Conservation (phyloP, 768 basidiomycete genomes). For the Galerina marginata region DNA sequence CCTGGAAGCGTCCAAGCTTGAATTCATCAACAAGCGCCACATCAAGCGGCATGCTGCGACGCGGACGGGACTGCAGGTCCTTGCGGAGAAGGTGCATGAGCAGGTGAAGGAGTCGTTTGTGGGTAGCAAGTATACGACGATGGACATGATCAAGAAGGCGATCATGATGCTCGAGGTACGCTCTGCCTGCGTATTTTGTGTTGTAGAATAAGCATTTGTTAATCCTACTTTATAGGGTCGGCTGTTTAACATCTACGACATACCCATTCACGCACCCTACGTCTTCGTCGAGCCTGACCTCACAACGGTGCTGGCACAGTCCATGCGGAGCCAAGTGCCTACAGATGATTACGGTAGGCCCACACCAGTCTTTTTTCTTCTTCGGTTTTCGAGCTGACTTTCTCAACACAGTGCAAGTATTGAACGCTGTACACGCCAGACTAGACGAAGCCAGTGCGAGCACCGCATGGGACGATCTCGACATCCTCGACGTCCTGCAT, state of each 20-base stretch:
- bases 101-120: conserved; percentile 56
- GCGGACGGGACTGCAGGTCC: conserved; percentile 51
- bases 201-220: background rate
- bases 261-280: conserved; percentile 71
- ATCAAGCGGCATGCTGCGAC: conserved; percentile 61
- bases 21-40: conserved; percentile 89
- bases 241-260: conserved; percentile 70
- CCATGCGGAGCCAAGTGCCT: conserved; percentile 52
- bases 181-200: background rate
- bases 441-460: conserved; percentile 37
- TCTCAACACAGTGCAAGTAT: conserved; percentile 32
- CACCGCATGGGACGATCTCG: conserved; percentile 33
- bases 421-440: conserved; percentile 35
- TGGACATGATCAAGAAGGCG: conserved; percentile 67
- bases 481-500: conserved; percentile 41
- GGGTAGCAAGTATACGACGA: conserved; percentile 50
- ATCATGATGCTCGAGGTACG: conserved; percentile 65
- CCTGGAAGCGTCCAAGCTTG: conserved; percentile 80
- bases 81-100: conserved; percentile 60
- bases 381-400: background rate
- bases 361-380: background rate
- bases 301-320: conserved; percentile 54
- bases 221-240: conserved; percentile 56
- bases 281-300: conserved; percentile 79
- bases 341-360: conserved; percentile 50